Evolutionary conservation across 2,329 filamentous ascomycete genomes (phyloP), one percentile per base, ranked within the genome.

Genomic region (Cyclaneusma minus): DNA sequence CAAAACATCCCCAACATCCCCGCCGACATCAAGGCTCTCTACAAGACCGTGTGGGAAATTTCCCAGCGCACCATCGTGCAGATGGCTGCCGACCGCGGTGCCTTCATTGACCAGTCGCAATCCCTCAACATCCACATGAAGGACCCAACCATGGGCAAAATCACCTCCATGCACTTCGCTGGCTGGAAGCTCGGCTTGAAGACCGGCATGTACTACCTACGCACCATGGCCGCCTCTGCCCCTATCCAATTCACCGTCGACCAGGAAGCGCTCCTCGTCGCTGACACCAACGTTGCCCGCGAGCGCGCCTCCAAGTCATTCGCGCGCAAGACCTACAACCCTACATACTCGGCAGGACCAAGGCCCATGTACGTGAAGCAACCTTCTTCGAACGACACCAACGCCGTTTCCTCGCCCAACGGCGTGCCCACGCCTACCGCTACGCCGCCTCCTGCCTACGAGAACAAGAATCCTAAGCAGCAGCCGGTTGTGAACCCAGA

Each of bases 31-130:
- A 98, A 98, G 64, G 74, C 77, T 20, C 68, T 98, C 5, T 98
- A 98, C 71, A 98, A 98, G 75, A 98, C 89, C 3, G 89, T 98
- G 13, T 98, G 89, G 89, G 89, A 98, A 53, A 94, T 98, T 46
- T 92, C 83, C 12, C 89, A 98, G 62, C 80, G 84, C 38, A 82
- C 74, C 22, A 85, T 98, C 40, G 73, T 98, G 22, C 83, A 95
- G 61, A 95, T 98, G 85, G 82, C 89, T 30, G 89, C 89, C 28
- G 89, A 98, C 52, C 87, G 89, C 54, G 89, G 89, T 57, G 89
- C 89, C 31, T 98, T 89, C 58, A 95, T 98, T 47, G 89, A 98
- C 51, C 89, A 98, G 66, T 94, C 85, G 26, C 89, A 98, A 57
- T 95, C 87, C 8, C 74, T 98, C 44, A 98, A 98, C 67, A 95